Base-by-base conservation (phyloP, 2,329 filamentous ascomycete species). In the Thelonectria olida region DNA sequence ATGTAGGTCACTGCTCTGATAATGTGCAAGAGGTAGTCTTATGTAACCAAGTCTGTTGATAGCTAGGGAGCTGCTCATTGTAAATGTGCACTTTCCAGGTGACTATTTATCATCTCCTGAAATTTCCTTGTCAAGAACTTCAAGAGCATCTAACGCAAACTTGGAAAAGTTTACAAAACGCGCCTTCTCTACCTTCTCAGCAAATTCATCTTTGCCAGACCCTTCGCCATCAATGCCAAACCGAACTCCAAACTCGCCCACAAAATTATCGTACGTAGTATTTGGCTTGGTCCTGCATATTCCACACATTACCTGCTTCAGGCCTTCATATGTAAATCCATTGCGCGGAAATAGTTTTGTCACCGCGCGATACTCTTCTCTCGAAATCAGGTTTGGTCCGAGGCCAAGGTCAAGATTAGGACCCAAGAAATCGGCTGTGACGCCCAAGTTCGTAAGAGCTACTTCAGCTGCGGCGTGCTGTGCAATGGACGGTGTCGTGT, bases 401-500 rank as follows among this genome's bases (percentile, higher is more conserved):
- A 13, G 31, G 17, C 53, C 55, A 12, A 58, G 25, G 5, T 51
- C 53, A 22, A 64, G 47, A 3, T 38, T 19, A 7, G 63, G 63
- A 3, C 63, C 63, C 8, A 48, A 19, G 13, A 66, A 64, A 20
- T 66, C 63, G 2, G 41, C 61, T 2, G 55, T 12, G 7, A 66
- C 51, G 3, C 53, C 63, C 2, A 22, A 45, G 10, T 38, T 41
- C 2, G 48, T 47, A 4, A 59, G 28, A 3, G 61, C 57, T 10
- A 66, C 63, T 23, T 62, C 63, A 17, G 48, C 19, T 2, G 54
- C 51, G 19, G 58, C 54, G 36, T 59, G 49, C 28, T 34, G 23
- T 3, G 61, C 58, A 15, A 66, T 64, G 25, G 57, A 58, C 2
- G 53, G 47, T 2, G 55, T 61, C 4, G 61, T 59, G 27, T 66